Base-by-base conservation (phyloP, 1,139 yeast genomes). In the Taphrina pruni region DNA sequence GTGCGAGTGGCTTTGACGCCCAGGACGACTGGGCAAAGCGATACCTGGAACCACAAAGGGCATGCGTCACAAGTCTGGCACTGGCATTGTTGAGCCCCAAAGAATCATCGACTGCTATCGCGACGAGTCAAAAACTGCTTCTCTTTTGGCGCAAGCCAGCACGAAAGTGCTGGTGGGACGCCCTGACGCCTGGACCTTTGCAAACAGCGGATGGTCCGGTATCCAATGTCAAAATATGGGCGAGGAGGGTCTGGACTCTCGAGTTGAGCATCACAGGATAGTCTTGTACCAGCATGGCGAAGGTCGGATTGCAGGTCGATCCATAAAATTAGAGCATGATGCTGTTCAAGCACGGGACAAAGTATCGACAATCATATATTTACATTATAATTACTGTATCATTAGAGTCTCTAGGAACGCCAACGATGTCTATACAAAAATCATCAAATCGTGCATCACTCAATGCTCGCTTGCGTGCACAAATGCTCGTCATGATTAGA, bases 61-160 rank as follows among this genome's bases (percentile, higher is more conserved):
- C 98, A 20, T 94, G 92, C 32, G 84, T 95, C 65, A 87, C 90
- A 74, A 90, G 97, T 20, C 81, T 95, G 73, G 90, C 94, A 75
- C 84, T 95, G 75, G 92, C 91, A 55, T 85, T 94, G 70, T 83
- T 89, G 41, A 60, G 68, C 32, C 65, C 48, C 17, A 36, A 46
- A 35, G 62, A 55, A 45, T 26, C 60, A 5, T 35, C 70, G n/a
- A 48, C 69, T 75, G 73, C 71, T 48, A 39, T 64, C 35, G 81
- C 81, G 39, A 82, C 84, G 67, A 83, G 86, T 3, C 90, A 94
- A 46, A 94, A 95, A 77, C 83, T 95, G 69, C 82, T 95, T 51
- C 81, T 95, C 70, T 95, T 95, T 77, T 95, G 99, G 99, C 85
- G 97, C 72, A 94, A 94, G 77, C 99, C 99, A 0, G 99, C 99